Evolutionary conservation across 2,329 filamentous ascomycete genomes (phyloP), one percentile per base, ranked within the genome.

Genomic region (Monosporascus cannonballus): DNA sequence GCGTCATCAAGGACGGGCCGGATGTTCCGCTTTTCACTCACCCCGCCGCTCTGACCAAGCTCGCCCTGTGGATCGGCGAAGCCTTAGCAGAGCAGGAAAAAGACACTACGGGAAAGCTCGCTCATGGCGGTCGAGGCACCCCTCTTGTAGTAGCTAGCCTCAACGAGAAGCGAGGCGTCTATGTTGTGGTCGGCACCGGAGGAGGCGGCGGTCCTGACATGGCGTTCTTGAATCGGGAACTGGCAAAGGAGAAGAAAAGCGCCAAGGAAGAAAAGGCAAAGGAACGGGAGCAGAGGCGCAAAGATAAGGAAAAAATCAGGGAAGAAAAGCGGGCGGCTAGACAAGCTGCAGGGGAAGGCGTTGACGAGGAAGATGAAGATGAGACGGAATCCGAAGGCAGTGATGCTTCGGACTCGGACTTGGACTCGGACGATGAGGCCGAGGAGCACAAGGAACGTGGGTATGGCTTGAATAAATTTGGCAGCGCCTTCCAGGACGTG

Each of bases 401-500:
- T 0, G 80, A 83, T 50, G 58, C 49, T 14, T 77, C 76, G 3
- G 78, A 80, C 56, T 72, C 69, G 2, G 75, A 80, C 56, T 72
- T 69, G 2, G 75, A 73, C 14, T 70, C 69, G 1, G 81, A 84
- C 1, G 76, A 79, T 4, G 78, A 81, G 6, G 75, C 78, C 7
- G 78, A 80, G 39, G 72, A 73, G 39, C 73, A 73, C 17, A 75
- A 75, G 37, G 80, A 80, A 48, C 81, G 81, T 56, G 85, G 87
- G 0, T 87, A 89, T 51, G 87, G 92, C 2, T 74, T 89, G 50
- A 99, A 97, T 71, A 84, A 88, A 48, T 99, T 99, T 65, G 94
- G 94, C 7, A 91, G 87, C 63, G 93, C 94, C 3, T 99, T 99
- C 69, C 91, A 96, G 68, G 91, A 96, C 65, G 94, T 97, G 1